Evolutionary conservation across 1,139 yeast genomes (phyloP).

Genomic region (Suhomyces anneliseae): DNA sequence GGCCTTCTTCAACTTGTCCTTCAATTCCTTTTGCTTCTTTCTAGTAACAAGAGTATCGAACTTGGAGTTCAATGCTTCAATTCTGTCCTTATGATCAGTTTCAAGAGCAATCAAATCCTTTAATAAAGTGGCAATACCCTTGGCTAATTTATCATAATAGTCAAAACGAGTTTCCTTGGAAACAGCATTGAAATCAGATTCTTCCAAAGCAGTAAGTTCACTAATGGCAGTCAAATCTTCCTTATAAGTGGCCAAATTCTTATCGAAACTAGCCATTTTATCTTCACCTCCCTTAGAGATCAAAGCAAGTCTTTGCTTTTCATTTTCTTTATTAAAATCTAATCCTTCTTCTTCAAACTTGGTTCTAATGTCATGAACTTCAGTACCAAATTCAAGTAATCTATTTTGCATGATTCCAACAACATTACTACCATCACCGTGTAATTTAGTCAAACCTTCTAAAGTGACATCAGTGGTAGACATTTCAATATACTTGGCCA

Average conservation of each 20-base stretch:
- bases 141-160: conserved; percentile 33
- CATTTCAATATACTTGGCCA: conserved; percentile 27
- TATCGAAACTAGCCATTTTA: conserved; percentile 35
- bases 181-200: conserved; percentile 25
- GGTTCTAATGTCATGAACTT: conserved; percentile 39
- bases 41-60: conserved; percentile 35
- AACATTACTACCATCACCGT: conserved; percentile 39
- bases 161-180: conserved; percentile 37
- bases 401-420: conserved; percentile 45
- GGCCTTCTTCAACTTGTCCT: conserved; percentile 31
- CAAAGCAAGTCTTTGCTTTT: conserved; percentile 35
- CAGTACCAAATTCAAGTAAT: conserved; percentile 46
- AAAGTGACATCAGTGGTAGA: conserved; percentile 34
- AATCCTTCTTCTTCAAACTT: conserved; percentile 43
- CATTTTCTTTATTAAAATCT: conserved; percentile 52
- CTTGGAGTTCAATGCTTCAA: conserved; percentile 35
- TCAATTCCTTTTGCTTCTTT: conserved; percentile 36
- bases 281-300: conserved; percentile 39
- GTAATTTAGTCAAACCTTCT: conserved; percentile 38
- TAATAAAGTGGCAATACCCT: conserved; percentile 35
- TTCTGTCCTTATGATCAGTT: conserved; percentile 41
- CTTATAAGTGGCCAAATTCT: conserved; percentile 34
- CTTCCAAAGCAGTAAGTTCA: conserved; percentile 27
- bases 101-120: conserved; percentile 35
- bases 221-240: conserved; percentile 32